These are phyloP conservation scores for Chondrostereum purpureum DNA, from an alignment of 1,284 basidiomycete species.

Conservation along the genomic window DNA sequence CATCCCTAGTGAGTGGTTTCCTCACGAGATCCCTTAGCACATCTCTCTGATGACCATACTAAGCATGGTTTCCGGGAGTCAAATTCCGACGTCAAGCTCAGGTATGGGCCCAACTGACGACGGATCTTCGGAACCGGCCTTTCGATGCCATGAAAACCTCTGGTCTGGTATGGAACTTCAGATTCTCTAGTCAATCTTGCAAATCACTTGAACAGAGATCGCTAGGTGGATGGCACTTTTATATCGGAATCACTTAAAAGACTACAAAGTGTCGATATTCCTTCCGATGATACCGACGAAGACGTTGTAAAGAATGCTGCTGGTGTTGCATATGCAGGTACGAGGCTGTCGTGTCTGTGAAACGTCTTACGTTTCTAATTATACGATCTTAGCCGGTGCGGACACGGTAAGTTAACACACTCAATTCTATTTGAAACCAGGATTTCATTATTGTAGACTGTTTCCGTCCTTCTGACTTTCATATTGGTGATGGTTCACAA, in stretches of 20 bases:
- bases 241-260: not conserved
- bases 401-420: not conserved
- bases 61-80: conserved; percentile 24
- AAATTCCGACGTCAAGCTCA: conserved; percentile 20
- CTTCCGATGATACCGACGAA: not conserved
- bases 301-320: not conserved
- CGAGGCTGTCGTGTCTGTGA: not conserved
- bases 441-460: conserved; percentile 5
- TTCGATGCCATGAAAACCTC: conserved; percentile 17
- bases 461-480: conserved; percentile 2
- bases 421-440: too few species aligned
- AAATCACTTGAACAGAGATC: conserved; percentile 1
- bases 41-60: conserved; percentile 19
- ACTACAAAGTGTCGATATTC: not conserved
- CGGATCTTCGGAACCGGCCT: conserved; percentile 14
- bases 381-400: not conserved
- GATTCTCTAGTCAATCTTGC: too few species aligned
- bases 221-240: not conserved
- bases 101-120: conserved; percentile 14
- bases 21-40: conserved; percentile 15
- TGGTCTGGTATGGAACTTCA: conserved; percentile 12
- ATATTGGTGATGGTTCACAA: conserved; percentile 6
- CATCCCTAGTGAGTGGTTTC: conserved; percentile 11
- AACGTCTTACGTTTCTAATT: not conserved
- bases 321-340: conserved; percentile 1